Evolutionary conservation across 352 stramenopile genomes (phyloP).

Genomic region (Globisporangium ultimum): DNA sequence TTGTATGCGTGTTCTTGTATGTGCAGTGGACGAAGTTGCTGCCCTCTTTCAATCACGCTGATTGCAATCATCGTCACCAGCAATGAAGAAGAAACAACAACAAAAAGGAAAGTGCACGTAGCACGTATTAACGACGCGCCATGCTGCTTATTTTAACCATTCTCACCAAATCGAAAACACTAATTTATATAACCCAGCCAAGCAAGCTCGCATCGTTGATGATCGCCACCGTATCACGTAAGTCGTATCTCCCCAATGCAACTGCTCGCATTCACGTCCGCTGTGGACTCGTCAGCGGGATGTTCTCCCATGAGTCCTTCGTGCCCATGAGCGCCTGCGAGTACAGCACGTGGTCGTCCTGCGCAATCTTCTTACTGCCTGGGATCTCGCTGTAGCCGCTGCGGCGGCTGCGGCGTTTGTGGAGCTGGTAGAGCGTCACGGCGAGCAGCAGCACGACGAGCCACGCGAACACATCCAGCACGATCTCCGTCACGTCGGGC

Average conservation of each 20-base stretch:
- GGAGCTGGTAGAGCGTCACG: constrained; percentile 41
- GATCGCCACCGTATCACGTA: not conserved
- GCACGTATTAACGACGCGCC: too few species aligned
- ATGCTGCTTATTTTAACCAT: too few species aligned
- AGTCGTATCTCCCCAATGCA: not conserved
- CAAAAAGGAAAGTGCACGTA: not conserved
- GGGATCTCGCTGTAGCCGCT: constrained; percentile 43
- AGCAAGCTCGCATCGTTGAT: too few species aligned
- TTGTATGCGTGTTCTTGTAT: not conserved
- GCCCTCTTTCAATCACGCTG: constrained; percentile 30
- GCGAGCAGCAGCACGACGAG: constrained; percentile 39
- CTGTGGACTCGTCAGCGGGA: constrained; percentile 10
- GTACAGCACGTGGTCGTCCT: constrained; percentile 67
- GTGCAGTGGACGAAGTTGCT: constrained; percentile 50
- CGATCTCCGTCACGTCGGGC: constrained; percentile 11
- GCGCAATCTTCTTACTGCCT: constrained; percentile 26
- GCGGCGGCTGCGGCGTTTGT: constrained; percentile 40
- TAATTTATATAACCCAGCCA: too few species aligned
- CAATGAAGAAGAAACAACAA: not conserved
- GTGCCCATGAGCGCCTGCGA: constrained; percentile 51
- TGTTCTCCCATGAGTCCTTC: constrained; percentile 68
- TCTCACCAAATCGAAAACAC: too few species aligned
- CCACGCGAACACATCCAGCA: constrained; percentile 43
- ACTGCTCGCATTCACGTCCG: not conserved
- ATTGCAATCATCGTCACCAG: not conserved